Evolutionary conservation across 495 filamentous ascomycete species (phyloP).

Genomic region (Parachaetomium inaequale): DNA sequence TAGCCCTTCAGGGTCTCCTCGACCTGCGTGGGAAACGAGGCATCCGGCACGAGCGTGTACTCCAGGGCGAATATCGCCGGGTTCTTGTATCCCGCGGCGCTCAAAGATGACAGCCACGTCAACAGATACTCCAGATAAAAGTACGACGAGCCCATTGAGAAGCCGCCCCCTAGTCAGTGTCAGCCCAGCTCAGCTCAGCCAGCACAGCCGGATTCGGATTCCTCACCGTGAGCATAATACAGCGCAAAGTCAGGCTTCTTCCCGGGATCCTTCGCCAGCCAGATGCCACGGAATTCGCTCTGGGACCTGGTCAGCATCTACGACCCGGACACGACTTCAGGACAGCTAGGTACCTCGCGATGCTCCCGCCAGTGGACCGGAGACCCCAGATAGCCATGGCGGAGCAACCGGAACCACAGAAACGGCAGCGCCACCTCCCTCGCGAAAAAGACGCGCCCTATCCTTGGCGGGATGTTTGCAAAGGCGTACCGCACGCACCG

Average conservation of each 20-base stretch:
- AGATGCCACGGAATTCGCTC: conserved; percentile 54
- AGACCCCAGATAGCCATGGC: conserved; percentile 60
- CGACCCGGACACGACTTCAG: not conserved
- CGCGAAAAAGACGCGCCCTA: conserved; percentile 73
- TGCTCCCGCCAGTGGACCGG: conserved; percentile 62
- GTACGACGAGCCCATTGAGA: conserved; percentile 70
- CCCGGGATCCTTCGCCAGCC: conserved; percentile 52
- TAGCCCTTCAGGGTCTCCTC: conserved; percentile 63
- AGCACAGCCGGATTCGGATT: not conserved
- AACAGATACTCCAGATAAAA: conserved; percentile 81
- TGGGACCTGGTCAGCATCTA: conserved; percentile 16
- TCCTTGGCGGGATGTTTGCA: conserved; percentile 58
- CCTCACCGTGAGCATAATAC: conserved; percentile 68
- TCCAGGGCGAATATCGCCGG: conserved; percentile 76
- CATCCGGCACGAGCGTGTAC: conserved; percentile 74
- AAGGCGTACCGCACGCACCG: conserved; percentile 75
- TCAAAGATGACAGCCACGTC: conserved; percentile 57
- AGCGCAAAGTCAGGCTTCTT: conserved; percentile 62
- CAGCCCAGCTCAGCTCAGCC: not conserved
- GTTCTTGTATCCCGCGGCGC: conserved; percentile 58
- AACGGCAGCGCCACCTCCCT: conserved; percentile 68
- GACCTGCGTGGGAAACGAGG: conserved; percentile 63
- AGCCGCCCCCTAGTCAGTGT: conserved; percentile 57
- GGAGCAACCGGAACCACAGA: conserved; percentile 65
- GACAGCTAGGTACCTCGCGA: conserved; percentile 37